A percentile compares a stretch with the other conserved stretches of the same genome.
Evolutionary conservation across 208 protist genomes (phyloP).

Genomic region (Crithidia thermophila): DNA sequence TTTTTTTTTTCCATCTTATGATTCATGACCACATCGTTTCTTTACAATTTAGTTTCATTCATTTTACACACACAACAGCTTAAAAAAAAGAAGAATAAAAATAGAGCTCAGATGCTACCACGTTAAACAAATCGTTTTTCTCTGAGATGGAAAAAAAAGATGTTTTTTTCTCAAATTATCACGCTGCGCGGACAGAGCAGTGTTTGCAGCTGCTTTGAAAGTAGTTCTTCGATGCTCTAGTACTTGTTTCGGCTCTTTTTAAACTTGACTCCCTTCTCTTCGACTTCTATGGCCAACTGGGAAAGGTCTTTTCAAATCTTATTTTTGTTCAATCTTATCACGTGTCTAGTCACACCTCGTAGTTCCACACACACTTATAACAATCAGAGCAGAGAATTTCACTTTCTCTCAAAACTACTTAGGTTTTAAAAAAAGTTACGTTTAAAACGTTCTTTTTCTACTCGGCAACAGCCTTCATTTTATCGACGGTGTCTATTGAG

Average conservation of each 20-base stretch:
- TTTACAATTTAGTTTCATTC: constrained; percentile 14
- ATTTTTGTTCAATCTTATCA: background rate
- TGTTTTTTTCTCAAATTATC: too few relatives aligned
- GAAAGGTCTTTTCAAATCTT: background rate
- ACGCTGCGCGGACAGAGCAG: too few relatives aligned
- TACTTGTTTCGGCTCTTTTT: background rate
- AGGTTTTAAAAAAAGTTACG: too few relatives aligned
- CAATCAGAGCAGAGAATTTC: too few relatives aligned
- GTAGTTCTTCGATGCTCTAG: background rate
- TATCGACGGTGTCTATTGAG: too few relatives aligned
- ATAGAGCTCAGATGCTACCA: background rate
- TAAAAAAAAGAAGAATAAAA: background rate
- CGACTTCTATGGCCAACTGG: background rate
- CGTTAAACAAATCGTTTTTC: too few relatives aligned
- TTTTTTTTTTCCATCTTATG: background rate
- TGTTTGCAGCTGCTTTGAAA: too few relatives aligned
- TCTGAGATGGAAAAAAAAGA: too few relatives aligned
- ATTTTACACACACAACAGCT: background rate
- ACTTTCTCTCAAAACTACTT: too few relatives aligned
- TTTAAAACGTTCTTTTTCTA: too few relatives aligned
- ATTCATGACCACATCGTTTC: background rate
- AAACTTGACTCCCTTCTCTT: background rate
- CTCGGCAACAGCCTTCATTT: too few relatives aligned
- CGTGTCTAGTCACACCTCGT: background rate
- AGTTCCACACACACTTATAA: too few relatives aligned